A percentile compares a stretch with the other conserved stretches of the same genome.
phyloP scores from a whole-genome alignment of 2,329 filamentous ascomycete species.

The Fusarium sp. region DNA sequence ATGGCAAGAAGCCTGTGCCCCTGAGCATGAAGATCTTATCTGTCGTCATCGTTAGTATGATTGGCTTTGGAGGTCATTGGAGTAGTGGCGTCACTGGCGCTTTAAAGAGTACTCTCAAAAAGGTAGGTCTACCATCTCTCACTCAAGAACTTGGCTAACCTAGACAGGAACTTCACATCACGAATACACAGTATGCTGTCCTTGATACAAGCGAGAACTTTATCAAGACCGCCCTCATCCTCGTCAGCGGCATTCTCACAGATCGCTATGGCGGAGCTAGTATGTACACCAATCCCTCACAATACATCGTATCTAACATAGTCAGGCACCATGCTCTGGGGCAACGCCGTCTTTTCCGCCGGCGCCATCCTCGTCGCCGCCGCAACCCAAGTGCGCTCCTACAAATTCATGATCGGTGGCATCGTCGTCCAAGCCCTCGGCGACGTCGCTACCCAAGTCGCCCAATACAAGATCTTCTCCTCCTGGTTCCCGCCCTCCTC shows the following conservation, averaged over 20 bases:
- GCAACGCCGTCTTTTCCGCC: constrained; percentile 67
- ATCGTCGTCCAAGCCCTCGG: constrained; percentile 64
- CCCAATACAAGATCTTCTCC: constrained; percentile 72
- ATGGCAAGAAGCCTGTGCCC: constrained; percentile 39
- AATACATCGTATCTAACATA: fast-evolving
- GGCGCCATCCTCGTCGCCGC: constrained; percentile 68
- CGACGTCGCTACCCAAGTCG: constrained; percentile 71
- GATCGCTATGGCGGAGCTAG: constrained; percentile 67
- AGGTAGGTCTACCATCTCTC: constrained; percentile 41
- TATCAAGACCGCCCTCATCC: constrained; percentile 65
- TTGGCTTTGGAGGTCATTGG: constrained; percentile 69
- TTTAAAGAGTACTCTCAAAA: constrained; percentile 69
- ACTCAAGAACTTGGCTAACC: neutral
- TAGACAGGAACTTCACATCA: constrained; percentile 61
- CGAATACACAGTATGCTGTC: constrained; percentile 67
- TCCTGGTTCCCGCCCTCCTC: constrained; percentile 70
- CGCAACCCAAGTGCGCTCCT: constrained; percentile 64
- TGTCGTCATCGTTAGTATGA: constrained; percentile 60
- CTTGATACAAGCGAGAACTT: constrained; percentile 70
- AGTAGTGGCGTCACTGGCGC: constrained; percentile 68
- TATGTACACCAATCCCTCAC: constrained; percentile 28
- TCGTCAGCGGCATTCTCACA: constrained; percentile 64
- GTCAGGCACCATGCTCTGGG: constrained; percentile 63
- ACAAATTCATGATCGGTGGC: constrained; percentile 68
- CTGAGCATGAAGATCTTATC: constrained; percentile 47